These are phyloP conservation scores for Trichocladium antarcticum DNA, from an alignment of 495 filamentous ascomycete genomes.

Conservation along the genomic window DNA sequence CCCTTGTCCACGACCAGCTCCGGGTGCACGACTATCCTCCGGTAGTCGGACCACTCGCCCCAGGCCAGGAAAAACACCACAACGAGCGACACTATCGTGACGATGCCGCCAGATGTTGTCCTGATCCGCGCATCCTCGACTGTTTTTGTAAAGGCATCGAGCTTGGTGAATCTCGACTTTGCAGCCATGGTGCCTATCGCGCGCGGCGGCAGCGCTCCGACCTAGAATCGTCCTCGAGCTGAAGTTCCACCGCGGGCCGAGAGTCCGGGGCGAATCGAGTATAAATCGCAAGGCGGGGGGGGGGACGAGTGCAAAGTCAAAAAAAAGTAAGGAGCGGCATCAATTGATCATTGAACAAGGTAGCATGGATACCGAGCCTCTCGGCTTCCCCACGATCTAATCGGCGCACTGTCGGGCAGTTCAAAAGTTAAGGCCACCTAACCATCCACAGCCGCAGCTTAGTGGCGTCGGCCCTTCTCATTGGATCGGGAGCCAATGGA, in stretches of 20 bases:
- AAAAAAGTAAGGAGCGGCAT: constrained; percentile 10
- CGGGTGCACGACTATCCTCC: constrained; percentile 72
- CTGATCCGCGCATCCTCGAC: constrained; percentile 95
- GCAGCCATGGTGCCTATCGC: constrained; percentile 40
- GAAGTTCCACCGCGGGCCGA: constrained; percentile 3
- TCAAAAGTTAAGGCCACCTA: constrained; percentile 25
- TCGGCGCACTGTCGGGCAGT: not conserved
- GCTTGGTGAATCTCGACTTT: constrained; percentile 82
- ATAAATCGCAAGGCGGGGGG: not conserved
- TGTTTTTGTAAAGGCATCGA: constrained; percentile 97
- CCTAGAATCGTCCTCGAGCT: not conserved
- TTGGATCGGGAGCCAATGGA: not conserved
- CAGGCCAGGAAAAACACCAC: constrained; percentile 79
- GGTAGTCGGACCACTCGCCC: constrained; percentile 94
- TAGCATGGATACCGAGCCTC: not conserved
- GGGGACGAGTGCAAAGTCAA: not conserved
- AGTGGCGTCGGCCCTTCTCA: not conserved
- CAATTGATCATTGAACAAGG: constrained; percentile 10
- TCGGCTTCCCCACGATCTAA: not conserved
- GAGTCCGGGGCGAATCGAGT: not conserved
- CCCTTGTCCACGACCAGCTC: constrained; percentile 96
- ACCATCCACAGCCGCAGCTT: constrained; percentile 12
- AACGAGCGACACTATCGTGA: constrained; percentile 81
- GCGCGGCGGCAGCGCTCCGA: constrained; percentile 3
- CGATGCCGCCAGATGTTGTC: constrained; percentile 92